A percentile compares a stretch with the other conserved stretches of the same genome.
These are phyloP conservation scores for Austroboletus niveus DNA, from an alignment of 1,284 basidiomycete species.

Conservation along the genomic window DNA sequence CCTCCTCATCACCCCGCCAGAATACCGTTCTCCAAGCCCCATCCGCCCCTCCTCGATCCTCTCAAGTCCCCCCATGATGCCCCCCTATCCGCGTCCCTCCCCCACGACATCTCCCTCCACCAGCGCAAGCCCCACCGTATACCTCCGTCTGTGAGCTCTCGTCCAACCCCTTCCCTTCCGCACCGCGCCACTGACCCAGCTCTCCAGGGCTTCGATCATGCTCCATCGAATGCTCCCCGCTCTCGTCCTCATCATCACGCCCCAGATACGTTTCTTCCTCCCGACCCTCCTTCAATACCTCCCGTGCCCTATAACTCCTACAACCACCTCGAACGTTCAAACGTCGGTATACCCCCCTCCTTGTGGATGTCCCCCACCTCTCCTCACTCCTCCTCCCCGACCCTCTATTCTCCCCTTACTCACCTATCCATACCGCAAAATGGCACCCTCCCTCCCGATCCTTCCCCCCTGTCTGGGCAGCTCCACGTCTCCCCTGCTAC, in stretches of 20 bases:
- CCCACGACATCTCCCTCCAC: slow-evolving; percentile 9
- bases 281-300: slow-evolving; percentile 19
- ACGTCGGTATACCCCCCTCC: slow-evolving; percentile 62
- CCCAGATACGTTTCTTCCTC: slow-evolving; percentile 15
- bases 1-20: slow-evolving; percentile 14
- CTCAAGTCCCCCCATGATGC: slow-evolving; percentile 10
- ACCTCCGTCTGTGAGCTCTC: slow-evolving; percentile 14
- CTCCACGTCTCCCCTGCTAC: slow-evolving; percentile 43
- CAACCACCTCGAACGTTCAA: slow-evolving; percentile 48
- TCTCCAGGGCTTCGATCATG: slow-evolving; percentile 22
- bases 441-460: slow-evolving; percentile 33
- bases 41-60: slow-evolving; percentile 9
- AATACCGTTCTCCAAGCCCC: slow-evolving; percentile 17
- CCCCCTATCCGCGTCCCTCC: slow-evolving; percentile 5
- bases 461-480: slow-evolving; percentile 32
- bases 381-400: slow-evolving; percentile 43
- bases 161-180: neutral
- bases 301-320: slow-evolving; percentile 32
- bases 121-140: slow-evolving; percentile 18
- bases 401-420: slow-evolving; percentile 31
- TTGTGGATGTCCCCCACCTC: slow-evolving; percentile 78
- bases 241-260: slow-evolving; percentile 14
- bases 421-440: slow-evolving; percentile 36
- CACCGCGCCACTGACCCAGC: slow-evolving; percentile 7
- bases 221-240: slow-evolving; percentile 13